Evolutionary conservation across 164 flowering plant genomes (phyloP).

Genomic region (Buxus sempervirens): DNA sequence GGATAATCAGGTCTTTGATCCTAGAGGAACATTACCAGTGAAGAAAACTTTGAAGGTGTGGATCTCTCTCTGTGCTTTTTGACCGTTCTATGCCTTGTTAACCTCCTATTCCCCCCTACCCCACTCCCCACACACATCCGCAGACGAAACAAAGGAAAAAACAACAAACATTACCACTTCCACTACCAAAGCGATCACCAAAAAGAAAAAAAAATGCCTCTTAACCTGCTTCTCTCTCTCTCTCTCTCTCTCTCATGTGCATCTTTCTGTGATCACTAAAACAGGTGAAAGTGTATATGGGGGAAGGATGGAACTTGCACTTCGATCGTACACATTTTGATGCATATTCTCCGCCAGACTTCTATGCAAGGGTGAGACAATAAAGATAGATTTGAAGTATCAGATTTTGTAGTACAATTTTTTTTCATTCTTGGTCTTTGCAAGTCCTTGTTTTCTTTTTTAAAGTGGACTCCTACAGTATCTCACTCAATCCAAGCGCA

Average conservation of each 20-base stretch:
- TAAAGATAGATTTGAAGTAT: neutral
- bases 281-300: conserved; percentile 67
- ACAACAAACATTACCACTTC: too few relatives aligned
- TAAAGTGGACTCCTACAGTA: too few relatives aligned
- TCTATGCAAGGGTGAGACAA: conserved; percentile 49
- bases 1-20: conserved; percentile 46
- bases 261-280: neutral
- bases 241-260: too few relatives aligned
- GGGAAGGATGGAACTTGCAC: conserved; percentile 71
- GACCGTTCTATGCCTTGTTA: neutral
- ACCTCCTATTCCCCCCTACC: too few relatives aligned
- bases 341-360: conserved; percentile 67
- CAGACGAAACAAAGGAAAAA: too few relatives aligned
- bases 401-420: neutral
- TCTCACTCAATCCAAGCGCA: too few relatives aligned
- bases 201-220: too few relatives aligned
- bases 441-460: too few relatives aligned
- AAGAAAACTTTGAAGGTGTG: conserved; percentile 53
- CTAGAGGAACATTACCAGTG: conserved; percentile 34
- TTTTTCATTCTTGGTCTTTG: too few relatives aligned
- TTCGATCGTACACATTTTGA: conserved; percentile 60
- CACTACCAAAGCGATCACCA: too few relatives aligned
- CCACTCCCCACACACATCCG: too few relatives aligned
- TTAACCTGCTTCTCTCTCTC: too few relatives aligned
- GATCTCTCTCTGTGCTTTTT: neutral